A percentile compares a stretch with the other conserved stretches of the same genome.
Evolutionary conservation across 805 yeast species (phyloP).

Genomic region (Candida peoriensis): DNA sequence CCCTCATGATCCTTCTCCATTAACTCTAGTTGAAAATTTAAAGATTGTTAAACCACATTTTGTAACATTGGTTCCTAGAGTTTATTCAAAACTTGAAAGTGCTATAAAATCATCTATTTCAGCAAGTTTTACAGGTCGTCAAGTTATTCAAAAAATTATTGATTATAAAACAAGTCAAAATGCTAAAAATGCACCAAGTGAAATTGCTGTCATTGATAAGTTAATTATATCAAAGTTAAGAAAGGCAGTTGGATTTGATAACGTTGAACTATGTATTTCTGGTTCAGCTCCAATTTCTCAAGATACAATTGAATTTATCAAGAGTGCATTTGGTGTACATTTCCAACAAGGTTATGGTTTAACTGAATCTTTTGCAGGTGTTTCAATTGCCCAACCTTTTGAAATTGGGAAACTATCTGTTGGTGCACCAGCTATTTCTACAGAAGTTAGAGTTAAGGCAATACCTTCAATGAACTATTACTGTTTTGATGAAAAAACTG

Average conservation of each 20-base stretch:
- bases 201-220: slow-evolving; percentile 26
- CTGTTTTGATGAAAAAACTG: slow-evolving; percentile 18
- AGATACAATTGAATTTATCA: slow-evolving; percentile 48
- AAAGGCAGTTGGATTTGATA: slow-evolving; percentile 34
- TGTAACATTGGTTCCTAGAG: slow-evolving; percentile 49
- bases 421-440: slow-evolving; percentile 37
- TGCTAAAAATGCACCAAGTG: slow-evolving; percentile 8
- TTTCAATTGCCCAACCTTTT: slow-evolving; percentile 27
- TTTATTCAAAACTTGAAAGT: slow-evolving; percentile 47
- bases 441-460: slow-evolving; percentile 45
- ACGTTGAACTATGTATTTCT: slow-evolving; percentile 24
- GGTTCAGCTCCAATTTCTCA: slow-evolving; percentile 62
- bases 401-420: slow-evolving; percentile 27
- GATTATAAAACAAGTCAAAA: slow-evolving; percentile 6
- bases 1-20: slow-evolving; percentile 38
- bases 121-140: slow-evolving; percentile 5
- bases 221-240: slow-evolving; percentile 25
- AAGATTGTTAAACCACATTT: slow-evolving; percentile 39
- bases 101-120: slow-evolving; percentile 37
- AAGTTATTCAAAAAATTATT: slow-evolving; percentile 5
- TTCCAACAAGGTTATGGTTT: slow-evolving; percentile 48
- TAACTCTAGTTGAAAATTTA: slow-evolving; percentile 46
- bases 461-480: slow-evolving; percentile 40
- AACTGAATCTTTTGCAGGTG: slow-evolving; percentile 50
- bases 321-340: slow-evolving; percentile 43